Conservation (phyloP, 805 yeast genomes). For the Torulaspora gathmanii region DNA sequence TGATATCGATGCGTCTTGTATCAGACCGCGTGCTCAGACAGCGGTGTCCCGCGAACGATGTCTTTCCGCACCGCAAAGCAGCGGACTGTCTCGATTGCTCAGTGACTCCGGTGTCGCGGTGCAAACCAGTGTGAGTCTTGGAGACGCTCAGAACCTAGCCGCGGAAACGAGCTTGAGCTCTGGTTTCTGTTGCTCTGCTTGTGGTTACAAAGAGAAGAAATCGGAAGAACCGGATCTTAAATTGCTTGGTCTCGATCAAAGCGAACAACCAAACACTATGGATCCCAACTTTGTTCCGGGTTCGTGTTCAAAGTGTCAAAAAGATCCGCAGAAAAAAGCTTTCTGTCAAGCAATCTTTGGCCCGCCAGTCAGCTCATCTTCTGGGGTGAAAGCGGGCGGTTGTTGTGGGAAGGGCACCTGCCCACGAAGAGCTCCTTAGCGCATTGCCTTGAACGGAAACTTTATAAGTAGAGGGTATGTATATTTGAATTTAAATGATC, state of each 20-base stretch:
- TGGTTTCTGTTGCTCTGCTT: not conserved
- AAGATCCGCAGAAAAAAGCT: slow-evolving; percentile 80
- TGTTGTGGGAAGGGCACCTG: slow-evolving; percentile 36
- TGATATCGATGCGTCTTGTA: slow-evolving; percentile 32
- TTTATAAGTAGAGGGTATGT: not conserved
- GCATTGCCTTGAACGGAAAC: not conserved
- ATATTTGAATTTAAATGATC: slow-evolving; percentile 6
- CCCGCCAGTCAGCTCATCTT: not conserved
- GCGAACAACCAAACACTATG: slow-evolving; percentile 18
- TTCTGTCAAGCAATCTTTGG: slow-evolving; percentile 84
- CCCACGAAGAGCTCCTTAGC: slow-evolving; percentile 43
- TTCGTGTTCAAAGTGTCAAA: slow-evolving; percentile 74
- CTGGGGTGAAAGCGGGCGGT: not conserved
- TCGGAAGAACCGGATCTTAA: not conserved
- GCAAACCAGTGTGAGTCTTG: not conserved
- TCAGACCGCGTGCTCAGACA: slow-evolving; percentile 34
- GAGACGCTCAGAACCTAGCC: not conserved
- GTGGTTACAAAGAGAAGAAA: not conserved
- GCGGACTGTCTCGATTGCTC: slow-evolving; percentile 30
- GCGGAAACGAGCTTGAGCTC: not conserved
- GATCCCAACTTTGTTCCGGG: slow-evolving; percentile 56
- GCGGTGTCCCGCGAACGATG: slow-evolving; percentile 87
- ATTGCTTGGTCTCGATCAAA: not conserved
- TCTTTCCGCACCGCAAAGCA: slow-evolving; percentile 81
- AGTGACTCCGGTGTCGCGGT: not conserved